These are phyloP conservation scores for Tillandsia fasciculata DNA, from an alignment of 176 grass and related monocot species.

Conservation along the genomic window DNA sequence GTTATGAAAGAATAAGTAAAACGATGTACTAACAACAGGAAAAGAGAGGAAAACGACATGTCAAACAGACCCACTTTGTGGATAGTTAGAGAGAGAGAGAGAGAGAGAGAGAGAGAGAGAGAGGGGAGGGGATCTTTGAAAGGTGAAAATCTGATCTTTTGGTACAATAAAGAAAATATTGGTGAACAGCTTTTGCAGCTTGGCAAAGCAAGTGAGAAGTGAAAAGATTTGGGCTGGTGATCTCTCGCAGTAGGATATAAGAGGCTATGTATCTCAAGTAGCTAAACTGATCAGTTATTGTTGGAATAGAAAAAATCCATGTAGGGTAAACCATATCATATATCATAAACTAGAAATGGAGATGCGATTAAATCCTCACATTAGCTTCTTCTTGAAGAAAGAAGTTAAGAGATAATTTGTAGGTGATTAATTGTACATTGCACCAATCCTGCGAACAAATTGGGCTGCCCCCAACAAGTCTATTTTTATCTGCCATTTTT, in stretches of 20 bases:
- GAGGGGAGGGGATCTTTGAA: conserved; percentile 4
- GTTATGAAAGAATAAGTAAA: conserved; percentile 14
- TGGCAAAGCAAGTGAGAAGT: neutral
- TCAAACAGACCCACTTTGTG: conserved; percentile 53
- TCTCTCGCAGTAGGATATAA: neutral
- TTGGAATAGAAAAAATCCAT: too few relatives aligned
- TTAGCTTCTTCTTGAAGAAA: too few relatives aligned
- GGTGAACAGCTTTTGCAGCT: neutral
- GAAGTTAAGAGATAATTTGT: too few relatives aligned
- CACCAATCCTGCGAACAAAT: too few relatives aligned
- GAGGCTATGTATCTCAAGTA: too few relatives aligned
- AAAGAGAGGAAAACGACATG: conserved; percentile 58
- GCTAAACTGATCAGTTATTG: too few relatives aligned
- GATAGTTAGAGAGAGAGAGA: conserved; percentile 29
- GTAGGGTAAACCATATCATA: too few relatives aligned
- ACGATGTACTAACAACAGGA: conserved; percentile 49
- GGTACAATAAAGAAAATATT: neutral
- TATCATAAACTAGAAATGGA: too few relatives aligned
- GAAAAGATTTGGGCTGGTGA: neutral
- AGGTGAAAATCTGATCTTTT: neutral
- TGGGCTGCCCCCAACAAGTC: too few relatives aligned
- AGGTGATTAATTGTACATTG: too few relatives aligned
- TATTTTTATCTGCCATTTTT: too few relatives aligned
- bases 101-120: neutral
- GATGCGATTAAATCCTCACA: too few relatives aligned